A percentile compares a stretch with the other conserved stretches of the same genome.
These are phyloP conservation scores for Calonectria honghensis DNA, from an alignment of 2,329 filamentous ascomycete genomes.

Conservation along the genomic window DNA sequence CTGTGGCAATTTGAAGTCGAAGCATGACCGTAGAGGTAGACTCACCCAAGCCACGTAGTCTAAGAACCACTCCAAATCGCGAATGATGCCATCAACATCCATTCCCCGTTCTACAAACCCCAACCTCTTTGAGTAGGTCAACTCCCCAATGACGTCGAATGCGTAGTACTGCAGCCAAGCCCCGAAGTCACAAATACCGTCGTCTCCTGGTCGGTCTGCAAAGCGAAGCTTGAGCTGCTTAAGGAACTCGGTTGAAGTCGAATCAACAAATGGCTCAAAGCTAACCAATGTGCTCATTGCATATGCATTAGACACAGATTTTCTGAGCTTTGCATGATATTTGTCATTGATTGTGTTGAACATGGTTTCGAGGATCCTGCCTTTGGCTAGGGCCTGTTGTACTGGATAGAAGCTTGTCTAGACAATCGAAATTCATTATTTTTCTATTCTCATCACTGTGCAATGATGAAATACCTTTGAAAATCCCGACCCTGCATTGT, in stretches of 20 bases:
- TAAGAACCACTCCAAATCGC: not conserved
- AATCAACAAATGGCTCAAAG: slow-evolving; percentile 18
- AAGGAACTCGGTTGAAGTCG: not conserved
- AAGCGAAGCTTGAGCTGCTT: slow-evolving; percentile 11
- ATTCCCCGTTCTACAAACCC: not conserved
- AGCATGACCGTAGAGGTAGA: not conserved
- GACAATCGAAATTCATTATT: not conserved
- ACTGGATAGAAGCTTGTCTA: slow-evolving; percentile 6
- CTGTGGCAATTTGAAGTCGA: not conserved
- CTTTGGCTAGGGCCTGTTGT: not conserved
- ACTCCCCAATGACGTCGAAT: not conserved
- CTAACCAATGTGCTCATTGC: slow-evolving; percentile 14
- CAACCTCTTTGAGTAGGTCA: slow-evolving; percentile 8
- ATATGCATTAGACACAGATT: not conserved
- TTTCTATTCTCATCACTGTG: too few relatives aligned
- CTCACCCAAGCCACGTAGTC: slow-evolving; percentile 18
- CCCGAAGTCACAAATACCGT: slow-evolving; percentile 1
- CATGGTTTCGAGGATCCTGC: not conserved
- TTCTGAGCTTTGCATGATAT: slow-evolving; percentile 6
- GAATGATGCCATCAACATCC: slow-evolving; percentile 11
- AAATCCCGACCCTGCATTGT: slow-evolving; percentile 8
- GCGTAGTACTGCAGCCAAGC: slow-evolving; percentile 16
- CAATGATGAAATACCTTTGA: not conserved
- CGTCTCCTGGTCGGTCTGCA: not conserved
- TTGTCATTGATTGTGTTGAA: slow-evolving; percentile 11